Evolutionary conservation across 2,329 filamentous ascomycete genomes (phyloP).

Genomic region (Fusarium burgessii): DNA sequence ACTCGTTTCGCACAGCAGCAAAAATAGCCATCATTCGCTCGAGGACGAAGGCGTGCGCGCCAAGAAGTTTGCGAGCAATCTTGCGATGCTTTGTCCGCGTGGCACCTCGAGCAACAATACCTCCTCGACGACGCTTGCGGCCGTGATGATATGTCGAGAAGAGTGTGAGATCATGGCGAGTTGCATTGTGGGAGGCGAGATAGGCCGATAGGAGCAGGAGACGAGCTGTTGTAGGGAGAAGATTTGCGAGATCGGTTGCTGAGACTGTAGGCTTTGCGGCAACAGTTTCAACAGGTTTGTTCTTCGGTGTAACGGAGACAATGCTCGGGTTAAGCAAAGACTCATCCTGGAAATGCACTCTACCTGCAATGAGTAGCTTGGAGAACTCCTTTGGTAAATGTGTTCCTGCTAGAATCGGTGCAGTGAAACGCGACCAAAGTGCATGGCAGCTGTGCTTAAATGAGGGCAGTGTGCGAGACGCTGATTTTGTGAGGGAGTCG

Average conservation of each 20-base stretch:
- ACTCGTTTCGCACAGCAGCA: constrained; percentile 71
- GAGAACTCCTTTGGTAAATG: constrained; percentile 84
- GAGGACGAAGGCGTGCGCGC: constrained; percentile 80
- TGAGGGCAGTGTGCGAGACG: constrained; percentile 80
- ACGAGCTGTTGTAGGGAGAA: constrained; percentile 79
- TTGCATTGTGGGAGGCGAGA: constrained; percentile 82
- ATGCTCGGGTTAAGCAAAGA: constrained; percentile 75
- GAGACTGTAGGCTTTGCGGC: constrained; percentile 33
- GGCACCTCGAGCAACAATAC: constrained; percentile 51
- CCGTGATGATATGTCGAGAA: constrained; percentile 78
- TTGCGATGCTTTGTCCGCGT: constrained; percentile 70
- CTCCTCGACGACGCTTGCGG: constrained; percentile 63
- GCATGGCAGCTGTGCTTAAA: constrained; percentile 77
- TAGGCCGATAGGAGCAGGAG: constrained; percentile 82
- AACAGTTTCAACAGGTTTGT: neutral
- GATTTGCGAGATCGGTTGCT: constrained; percentile 61
- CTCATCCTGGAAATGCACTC: constrained; percentile 79
- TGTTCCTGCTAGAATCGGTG: constrained; percentile 80
- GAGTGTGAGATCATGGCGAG: constrained; percentile 77
- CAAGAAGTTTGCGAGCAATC: constrained; percentile 81
- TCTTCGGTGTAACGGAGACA: constrained; percentile 51
- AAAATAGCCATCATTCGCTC: constrained; percentile 85
- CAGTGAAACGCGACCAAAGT: constrained; percentile 88
- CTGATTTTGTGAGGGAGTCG: constrained; percentile 85
- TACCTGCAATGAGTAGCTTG: constrained; percentile 78